Percentiles rank a stretch among this genome's conserved stretches.
phyloP scores from a whole-genome alignment of 2,329 filamentous ascomycete genomes.

The Thermoascus crustaceus region DNA sequence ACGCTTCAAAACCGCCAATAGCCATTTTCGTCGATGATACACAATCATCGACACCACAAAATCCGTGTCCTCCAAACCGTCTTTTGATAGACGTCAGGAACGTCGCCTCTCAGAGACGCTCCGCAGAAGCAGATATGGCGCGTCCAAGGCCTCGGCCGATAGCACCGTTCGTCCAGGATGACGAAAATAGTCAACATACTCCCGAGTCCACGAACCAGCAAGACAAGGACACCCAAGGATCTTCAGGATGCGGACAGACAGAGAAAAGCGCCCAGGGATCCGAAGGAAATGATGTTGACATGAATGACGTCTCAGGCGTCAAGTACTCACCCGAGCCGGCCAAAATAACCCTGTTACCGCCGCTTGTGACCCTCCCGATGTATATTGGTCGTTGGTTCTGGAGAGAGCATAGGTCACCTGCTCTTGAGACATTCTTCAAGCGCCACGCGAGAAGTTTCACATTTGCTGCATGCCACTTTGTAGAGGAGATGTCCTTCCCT shows the following conservation, averaged over 20 bases:
- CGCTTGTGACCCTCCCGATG: conserved; percentile 19
- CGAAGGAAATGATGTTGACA: too few species aligned
- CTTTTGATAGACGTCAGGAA: not conserved
- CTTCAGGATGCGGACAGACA: too few species aligned
- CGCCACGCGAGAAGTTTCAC: conserved; percentile 7
- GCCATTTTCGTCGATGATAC: conserved; percentile 1
- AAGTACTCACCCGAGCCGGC: not conserved
- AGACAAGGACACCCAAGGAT: too few species aligned
- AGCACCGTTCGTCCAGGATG: not conserved
- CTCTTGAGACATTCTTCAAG: conserved; percentile 2
- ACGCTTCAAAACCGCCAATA: not conserved
- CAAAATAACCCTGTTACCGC: conserved; percentile 12
- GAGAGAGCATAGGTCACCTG: too few species aligned
- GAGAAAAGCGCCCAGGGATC: too few species aligned
- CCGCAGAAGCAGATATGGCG: not conserved
- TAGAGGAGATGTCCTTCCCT: conserved; percentile 10
- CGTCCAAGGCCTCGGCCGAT: not conserved
- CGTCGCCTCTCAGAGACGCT: not conserved
- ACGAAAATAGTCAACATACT: too few species aligned
- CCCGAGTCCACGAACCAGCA: too few species aligned
- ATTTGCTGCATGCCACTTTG: conserved; percentile 12
- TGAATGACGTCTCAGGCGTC: too few species aligned
- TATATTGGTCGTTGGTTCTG: conserved; percentile 14
- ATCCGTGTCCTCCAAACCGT: not conserved
- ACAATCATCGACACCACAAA: not conserved